phyloP scores from a whole-genome alignment of 1,284 basidiomycete genomes.

The Pterula multifida region DNA sequence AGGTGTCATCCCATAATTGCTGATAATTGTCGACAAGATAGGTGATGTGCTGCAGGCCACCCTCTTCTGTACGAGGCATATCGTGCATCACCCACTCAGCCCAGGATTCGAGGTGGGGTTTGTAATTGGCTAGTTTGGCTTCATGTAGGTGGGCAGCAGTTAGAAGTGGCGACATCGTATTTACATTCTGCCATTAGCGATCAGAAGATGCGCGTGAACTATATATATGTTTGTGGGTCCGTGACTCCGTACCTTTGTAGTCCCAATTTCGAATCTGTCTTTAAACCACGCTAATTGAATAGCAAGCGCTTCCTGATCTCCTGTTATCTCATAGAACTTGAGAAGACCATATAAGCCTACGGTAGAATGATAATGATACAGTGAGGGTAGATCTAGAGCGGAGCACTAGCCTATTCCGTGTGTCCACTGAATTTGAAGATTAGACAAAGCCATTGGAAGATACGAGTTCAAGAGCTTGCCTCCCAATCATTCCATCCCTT shows the following conservation, averaged over 20 bases:
- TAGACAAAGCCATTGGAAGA: not conserved
- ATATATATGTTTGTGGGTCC: not conserved
- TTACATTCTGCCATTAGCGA: constrained; percentile 35
- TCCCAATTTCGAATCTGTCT: constrained; percentile 39
- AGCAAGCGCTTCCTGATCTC: constrained; percentile 29
- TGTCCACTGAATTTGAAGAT: constrained; percentile 34
- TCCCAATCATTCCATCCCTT: constrained; percentile 62
- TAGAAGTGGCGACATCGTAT: constrained; percentile 54
- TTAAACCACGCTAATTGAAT: constrained; percentile 46
- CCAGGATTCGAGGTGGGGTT: constrained; percentile 44
- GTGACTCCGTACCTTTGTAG: constrained; percentile 30
- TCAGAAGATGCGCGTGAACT: not conserved
- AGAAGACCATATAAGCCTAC: constrained; percentile 32
- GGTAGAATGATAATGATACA: not conserved
- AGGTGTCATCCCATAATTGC: constrained; percentile 57
- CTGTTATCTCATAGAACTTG: constrained; percentile 33
- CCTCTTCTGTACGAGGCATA: constrained; percentile 44
- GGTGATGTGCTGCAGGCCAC: constrained; percentile 52
- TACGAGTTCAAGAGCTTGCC: constrained; percentile 15
- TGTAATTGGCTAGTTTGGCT: constrained; percentile 25
- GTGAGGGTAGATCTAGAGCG: not conserved
- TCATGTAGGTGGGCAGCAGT: constrained; percentile 44
- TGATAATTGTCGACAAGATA: constrained; percentile 41
- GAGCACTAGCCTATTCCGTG: constrained; percentile 33
- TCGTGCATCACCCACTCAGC: constrained; percentile 56